phyloP scores from a whole-genome alignment of 257 asterid genomes.

The Solanum acaule region DNA sequence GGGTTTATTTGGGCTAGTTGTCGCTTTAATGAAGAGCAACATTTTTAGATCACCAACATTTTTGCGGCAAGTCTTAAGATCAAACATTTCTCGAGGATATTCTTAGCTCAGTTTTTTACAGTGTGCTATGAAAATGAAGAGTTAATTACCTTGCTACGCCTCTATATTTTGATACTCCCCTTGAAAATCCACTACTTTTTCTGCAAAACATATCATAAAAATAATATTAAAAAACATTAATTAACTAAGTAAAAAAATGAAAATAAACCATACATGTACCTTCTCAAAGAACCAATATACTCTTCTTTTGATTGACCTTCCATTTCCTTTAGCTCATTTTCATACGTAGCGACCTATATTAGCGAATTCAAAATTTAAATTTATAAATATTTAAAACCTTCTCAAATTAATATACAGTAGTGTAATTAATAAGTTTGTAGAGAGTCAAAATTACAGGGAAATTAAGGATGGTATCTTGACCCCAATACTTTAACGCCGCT shows the following conservation, averaged over 20 bases:
- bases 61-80: not conserved
- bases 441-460: slow-evolving; percentile 69
- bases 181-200: slow-evolving; percentile 94
- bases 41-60: not conserved
- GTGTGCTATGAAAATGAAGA: not conserved
- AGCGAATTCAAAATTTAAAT: not conserved
- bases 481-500: slow-evolving; percentile 98
- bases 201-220: slow-evolving; percentile 22
- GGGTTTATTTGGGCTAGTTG: too few species aligned
- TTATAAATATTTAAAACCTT: too few species aligned
- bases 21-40: not conserved
- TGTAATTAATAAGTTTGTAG: too few species aligned
- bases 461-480: slow-evolving; percentile 74
- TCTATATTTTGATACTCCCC: slow-evolving; percentile 94
- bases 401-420: not conserved
- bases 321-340: slow-evolving; percentile 75
- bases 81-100: not conserved
- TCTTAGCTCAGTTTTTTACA: not conserved
- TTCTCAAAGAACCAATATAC: slow-evolving; percentile 80
- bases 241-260: not conserved
- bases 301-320: slow-evolving; percentile 81
- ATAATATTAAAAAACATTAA: not conserved
- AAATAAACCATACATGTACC: slow-evolving; percentile 22
- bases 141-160: slow-evolving; percentile 91
- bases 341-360: slow-evolving; percentile 42